phyloP scores from a whole-genome alignment of 352 stramenopile genomes.

The Globisporangium nunn region DNA sequence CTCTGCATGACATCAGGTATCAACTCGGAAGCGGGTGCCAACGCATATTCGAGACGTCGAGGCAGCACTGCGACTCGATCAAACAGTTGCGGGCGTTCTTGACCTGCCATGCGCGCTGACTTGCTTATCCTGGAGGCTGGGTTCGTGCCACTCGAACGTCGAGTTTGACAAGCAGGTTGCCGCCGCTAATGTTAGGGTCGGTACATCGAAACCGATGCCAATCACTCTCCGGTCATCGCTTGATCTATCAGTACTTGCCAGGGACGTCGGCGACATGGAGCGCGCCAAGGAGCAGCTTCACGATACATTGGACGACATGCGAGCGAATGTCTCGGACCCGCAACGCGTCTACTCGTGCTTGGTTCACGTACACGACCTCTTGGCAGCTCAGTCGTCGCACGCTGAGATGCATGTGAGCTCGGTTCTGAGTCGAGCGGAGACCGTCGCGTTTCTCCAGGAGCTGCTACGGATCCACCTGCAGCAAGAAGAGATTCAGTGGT shows the following conservation, averaged over 20 bases:
- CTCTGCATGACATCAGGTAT: background rate
- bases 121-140: no score
- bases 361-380: constrained; percentile 12
- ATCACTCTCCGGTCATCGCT: background rate
- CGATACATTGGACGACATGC: constrained; percentile 19
- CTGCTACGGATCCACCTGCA: constrained; percentile 14
- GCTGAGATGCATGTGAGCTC: constrained; percentile 9
- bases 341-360: constrained; percentile 27
- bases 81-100: background rate
- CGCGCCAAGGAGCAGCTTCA: constrained; percentile 13
- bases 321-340: constrained; percentile 5
- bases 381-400: constrained; percentile 14
- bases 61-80: background rate
- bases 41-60: background rate
- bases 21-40: background rate
- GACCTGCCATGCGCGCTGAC: background rate
- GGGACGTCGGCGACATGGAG: background rate
- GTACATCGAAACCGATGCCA: background rate
- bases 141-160: no score
- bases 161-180: no score
- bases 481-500: constrained; percentile 41
- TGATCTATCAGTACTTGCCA: no score
- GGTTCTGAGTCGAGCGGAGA: constrained; percentile 11
- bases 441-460: constrained; percentile 15
- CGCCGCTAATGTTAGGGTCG: background rate